Evolutionary conservation across 2,329 filamentous ascomycete genomes (phyloP), one percentile per base, ranked within the genome.

Genomic region (Geosmithia morbida): DNA sequence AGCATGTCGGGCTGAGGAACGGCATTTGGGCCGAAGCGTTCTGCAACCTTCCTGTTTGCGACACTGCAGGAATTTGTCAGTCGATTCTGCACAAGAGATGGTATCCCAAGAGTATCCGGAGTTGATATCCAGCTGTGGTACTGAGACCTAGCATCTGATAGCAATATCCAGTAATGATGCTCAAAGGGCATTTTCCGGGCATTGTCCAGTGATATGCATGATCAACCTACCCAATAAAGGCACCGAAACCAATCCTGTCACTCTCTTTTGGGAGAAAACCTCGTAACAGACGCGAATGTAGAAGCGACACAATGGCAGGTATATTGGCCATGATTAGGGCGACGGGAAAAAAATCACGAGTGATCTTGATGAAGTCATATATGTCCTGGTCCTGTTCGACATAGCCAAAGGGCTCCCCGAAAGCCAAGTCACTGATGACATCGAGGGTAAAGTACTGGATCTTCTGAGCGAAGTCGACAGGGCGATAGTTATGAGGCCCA

Each of bases 401-500:
- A 51, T 69, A 71, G 13, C 72, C 72, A 50, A 76, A 74, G 0
- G 66, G 56, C 45, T 69, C 54, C 11, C 74, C 75, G 43, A 77
- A 71, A 0, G 70, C 70, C 4, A 79, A 55, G 42, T 68, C 66
- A 33, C 67, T 72, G 51, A 80, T 75, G 40, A 76, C 68, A 49
- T 79, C 76, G 4, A 79, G 59, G 0, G 73, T 74, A 48, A 78
- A 70, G 59, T 66, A 77, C 41, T 74, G 70, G 2, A 67, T 64
- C 50, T 73, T 72, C 64, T 68, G 46, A 72, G 66, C 68, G 39
- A 77, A 54, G 53, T 78, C 72, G 57, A 76, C 61, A 4, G 67
- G 59, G 39, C 71, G 69, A 43, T 58, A 61, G 1, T 53, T 43
- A 1, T 33, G 43, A 2, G 59, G 49, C 10, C 49, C 63, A 1